These are phyloP conservation scores for Penicillium palitans DNA, from an alignment of 2,329 filamentous ascomycete genomes.

Conservation along the genomic window DNA sequence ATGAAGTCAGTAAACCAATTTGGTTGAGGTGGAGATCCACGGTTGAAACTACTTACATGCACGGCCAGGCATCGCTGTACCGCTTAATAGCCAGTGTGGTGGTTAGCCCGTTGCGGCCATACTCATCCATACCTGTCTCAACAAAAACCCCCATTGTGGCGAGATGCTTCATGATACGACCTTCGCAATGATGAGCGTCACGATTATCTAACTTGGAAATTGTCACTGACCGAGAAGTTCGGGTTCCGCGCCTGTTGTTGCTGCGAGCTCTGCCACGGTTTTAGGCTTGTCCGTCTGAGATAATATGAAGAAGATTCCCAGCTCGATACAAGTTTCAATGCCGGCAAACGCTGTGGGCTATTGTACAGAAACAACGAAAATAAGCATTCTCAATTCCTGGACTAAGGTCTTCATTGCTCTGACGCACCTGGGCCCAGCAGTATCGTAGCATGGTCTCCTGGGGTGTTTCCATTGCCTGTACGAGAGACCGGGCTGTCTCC, in stretches of 20 bases:
- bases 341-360: slow-evolving; percentile 17
- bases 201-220: too few species aligned
- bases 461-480: slow-evolving; percentile 32
- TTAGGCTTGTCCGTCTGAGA: slow-evolving; percentile 11
- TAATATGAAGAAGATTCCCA: slow-evolving; percentile 18
- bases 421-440: slow-evolving; percentile 29
- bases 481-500: slow-evolving; percentile 28
- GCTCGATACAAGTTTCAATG: slow-evolving; percentile 20
- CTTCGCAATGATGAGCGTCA: neutral
- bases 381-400: neutral
- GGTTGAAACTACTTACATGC: slow-evolving; percentile 12
- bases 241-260: slow-evolving; percentile 8
- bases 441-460: slow-evolving; percentile 30
- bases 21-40: too few species aligned
- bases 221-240: slow-evolving; percentile 15
- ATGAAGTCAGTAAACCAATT: neutral
- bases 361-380: neutral
- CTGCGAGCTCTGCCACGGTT: slow-evolving; percentile 19
- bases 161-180: slow-evolving; percentile 21
- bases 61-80: slow-evolving; percentile 20
- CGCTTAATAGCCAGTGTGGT: slow-evolving; percentile 13
- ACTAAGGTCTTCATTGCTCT: neutral
- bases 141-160: slow-evolving; percentile 18
- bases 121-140: slow-evolving; percentile 19
- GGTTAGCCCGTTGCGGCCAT: slow-evolving; percentile 15